Percentiles rank a stretch among this genome's conserved stretches.
Evolutionary conservation across 345 rosid genomes (phyloP).

Genomic region (Moricandia arvensis): DNA sequence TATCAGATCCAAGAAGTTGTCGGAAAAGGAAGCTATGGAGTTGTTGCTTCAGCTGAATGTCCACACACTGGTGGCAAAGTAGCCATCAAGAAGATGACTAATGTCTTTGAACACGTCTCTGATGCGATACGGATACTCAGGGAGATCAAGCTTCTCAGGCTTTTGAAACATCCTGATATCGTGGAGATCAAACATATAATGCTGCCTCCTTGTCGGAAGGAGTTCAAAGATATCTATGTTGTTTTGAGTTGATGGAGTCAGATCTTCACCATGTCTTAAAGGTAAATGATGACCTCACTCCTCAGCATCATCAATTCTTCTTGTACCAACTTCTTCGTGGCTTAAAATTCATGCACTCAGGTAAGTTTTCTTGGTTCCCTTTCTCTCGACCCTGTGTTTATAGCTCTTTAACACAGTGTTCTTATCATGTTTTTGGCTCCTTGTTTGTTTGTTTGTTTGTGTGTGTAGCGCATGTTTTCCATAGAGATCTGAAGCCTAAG

Average conservation of each 20-base stretch:
- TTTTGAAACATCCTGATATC: conserved; percentile 81
- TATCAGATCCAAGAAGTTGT: conserved; percentile 92
- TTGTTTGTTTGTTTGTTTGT: conserved; percentile 6
- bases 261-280: conserved; percentile 91
- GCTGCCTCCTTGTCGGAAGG: conserved; percentile 96
- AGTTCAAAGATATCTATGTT: conserved; percentile 88
- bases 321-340: conserved; percentile 97
- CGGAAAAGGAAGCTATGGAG: conserved; percentile 97
- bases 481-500: conserved; percentile 92
- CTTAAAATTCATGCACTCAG: conserved; percentile 90
- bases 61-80: conserved; percentile 93
- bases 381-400: not conserved
- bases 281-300: conserved; percentile 84
- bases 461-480: conserved; percentile 76
- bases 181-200: conserved; percentile 90
- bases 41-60: conserved; percentile 91
- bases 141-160: conserved; percentile 93
- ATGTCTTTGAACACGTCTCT: conserved; percentile 88
- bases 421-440: conserved; percentile 1
- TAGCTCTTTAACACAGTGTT: not conserved
- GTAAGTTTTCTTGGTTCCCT: conserved; percentile 45
- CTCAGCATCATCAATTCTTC: conserved; percentile 95
- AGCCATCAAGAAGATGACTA: conserved; percentile 92
- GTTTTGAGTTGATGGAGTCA: conserved; percentile 98
- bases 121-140: conserved; percentile 89